A percentile compares a stretch with the other conserved stretches of the same genome.
These are phyloP conservation scores for Fusarium cicatricum DNA, from an alignment of 2,329 filamentous ascomycete genomes.

Conservation along the genomic window DNA sequence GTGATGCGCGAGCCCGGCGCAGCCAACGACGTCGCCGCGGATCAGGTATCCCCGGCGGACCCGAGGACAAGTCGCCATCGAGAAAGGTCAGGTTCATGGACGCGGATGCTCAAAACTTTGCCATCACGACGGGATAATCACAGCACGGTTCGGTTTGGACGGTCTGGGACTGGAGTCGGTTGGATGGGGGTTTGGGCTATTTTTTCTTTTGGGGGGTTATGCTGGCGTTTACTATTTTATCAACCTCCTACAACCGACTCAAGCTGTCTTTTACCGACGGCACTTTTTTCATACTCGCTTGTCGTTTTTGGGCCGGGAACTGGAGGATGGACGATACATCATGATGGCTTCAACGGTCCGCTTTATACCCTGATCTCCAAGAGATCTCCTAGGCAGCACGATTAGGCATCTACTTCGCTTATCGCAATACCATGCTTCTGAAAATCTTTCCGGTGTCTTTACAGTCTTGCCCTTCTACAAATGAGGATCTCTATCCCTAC, in stretches of 20 bases:
- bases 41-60: conserved; percentile 36
- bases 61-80: conserved; percentile 32
- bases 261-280: conserved; percentile 1
- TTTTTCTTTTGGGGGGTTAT: conserved; percentile 3
- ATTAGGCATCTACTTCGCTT: conserved; percentile 4
- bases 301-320: conserved; percentile 1
- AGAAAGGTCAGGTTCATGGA: conserved; percentile 54
- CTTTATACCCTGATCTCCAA: conserved; percentile 32
- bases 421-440: conserved; percentile 1
- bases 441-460: background rate
- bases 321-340: conserved; percentile 19
- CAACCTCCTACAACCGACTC: background rate
- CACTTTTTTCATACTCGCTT: background rate
- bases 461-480: conserved; percentile 9
- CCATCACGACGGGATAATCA: conserved; percentile 44
- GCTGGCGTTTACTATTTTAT: conserved; percentile 25
- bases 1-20: conserved; percentile 64
- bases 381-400: conserved; percentile 12
- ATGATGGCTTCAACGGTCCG: conserved; percentile 13
- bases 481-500: conserved; percentile 16
- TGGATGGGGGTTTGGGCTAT: background rate
- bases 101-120: conserved; percentile 46
- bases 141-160: background rate
- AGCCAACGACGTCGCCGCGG: conserved; percentile 59
- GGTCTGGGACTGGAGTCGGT: background rate